phyloP scores from a whole-genome alignment of 2,329 filamentous ascomycete species.

The Venturia asperata region DNA sequence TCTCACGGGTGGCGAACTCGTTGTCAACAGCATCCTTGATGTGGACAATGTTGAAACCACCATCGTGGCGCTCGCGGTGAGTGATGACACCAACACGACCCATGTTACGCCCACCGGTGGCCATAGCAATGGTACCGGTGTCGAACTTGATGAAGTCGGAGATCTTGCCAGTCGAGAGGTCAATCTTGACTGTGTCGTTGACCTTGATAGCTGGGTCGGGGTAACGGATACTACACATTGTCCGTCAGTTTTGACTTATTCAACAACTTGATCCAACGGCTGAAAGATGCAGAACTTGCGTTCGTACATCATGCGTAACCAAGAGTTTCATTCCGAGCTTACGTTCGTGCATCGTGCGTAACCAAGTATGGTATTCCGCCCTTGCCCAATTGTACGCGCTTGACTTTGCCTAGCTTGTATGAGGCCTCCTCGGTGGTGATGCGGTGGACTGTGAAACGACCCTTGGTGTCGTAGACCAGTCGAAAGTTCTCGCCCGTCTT shows the following conservation, averaged over 20 bases:
- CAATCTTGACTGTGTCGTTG: slow-evolving; percentile 99
- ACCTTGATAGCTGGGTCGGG: slow-evolving; percentile 97
- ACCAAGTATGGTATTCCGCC: slow-evolving; percentile 99
- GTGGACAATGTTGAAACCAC: slow-evolving; percentile 99
- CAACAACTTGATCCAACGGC: slow-evolving; percentile 99
- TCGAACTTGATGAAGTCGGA: slow-evolving; percentile 97
- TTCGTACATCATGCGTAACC: slow-evolving; percentile 99
- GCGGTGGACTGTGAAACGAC: slow-evolving; percentile 99
- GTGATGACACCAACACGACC: slow-evolving; percentile 99
- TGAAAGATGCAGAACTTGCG: slow-evolving; percentile 99
- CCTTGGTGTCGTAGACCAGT: slow-evolving; percentile 99
- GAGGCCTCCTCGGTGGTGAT: slow-evolving; percentile 97
- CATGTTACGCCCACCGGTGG: slow-evolving; percentile 99
- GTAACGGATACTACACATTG: slow-evolving; percentile 80
- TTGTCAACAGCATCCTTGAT: slow-evolving; percentile 99
- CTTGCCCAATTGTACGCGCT: slow-evolving; percentile 97
- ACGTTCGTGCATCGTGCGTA: slow-evolving; percentile 99
- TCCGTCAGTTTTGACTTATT: slow-evolving; percentile 41
- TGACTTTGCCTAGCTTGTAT: slow-evolving; percentile 99
- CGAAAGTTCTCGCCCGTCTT: slow-evolving; percentile 99
- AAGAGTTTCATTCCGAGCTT: slow-evolving; percentile 99
- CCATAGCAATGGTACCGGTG: slow-evolving; percentile 96
- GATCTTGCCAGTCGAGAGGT: slow-evolving; percentile 96
- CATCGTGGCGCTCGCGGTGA: slow-evolving; percentile 99
- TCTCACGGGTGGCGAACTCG: slow-evolving; percentile 98